Percentiles rank a stretch among this genome's conserved stretches.
phyloP scores from a whole-genome alignment of 2,329 filamentous ascomycete genomes.

The Phoma sp. region DNA sequence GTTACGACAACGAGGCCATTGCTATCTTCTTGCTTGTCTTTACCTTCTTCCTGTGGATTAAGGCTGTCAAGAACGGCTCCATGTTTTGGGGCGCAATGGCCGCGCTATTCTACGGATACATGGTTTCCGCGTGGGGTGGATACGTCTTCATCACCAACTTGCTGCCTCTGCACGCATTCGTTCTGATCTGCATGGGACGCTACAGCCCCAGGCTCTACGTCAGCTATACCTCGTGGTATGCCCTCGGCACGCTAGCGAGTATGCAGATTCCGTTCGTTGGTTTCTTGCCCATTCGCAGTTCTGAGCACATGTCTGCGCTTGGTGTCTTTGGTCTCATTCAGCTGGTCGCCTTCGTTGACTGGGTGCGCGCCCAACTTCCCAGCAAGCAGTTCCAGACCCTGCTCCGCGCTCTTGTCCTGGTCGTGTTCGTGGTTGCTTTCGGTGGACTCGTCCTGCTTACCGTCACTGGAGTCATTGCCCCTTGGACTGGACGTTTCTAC shows the following conservation, averaged over 20 bases:
- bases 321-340: constrained; percentile 96
- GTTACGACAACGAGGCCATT: constrained; percentile 99
- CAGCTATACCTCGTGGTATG: constrained; percentile 98
- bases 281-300: constrained; percentile 93
- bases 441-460: constrained; percentile 81
- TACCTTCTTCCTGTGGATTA: constrained; percentile 99
- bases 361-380: constrained; percentile 83
- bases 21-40: constrained; percentile 98
- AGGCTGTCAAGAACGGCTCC: constrained; percentile 94
- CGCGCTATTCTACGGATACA: constrained; percentile 98
- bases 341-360: constrained; percentile 90
- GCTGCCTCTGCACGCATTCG: constrained; percentile 90
- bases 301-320: constrained; percentile 97
- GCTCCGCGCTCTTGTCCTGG: constrained; percentile 75
- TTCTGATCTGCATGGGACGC: constrained; percentile 93
- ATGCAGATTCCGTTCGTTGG: constrained; percentile 99
- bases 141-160: constrained; percentile 99
- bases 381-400: constrained; percentile 94
- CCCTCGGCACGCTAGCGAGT: constrained; percentile 90
- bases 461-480: constrained; percentile 87
- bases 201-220: constrained; percentile 95
- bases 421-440: constrained; percentile 75
- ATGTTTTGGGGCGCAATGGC: constrained; percentile 96
- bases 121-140: constrained; percentile 99
- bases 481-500: constrained; percentile 98